Base-by-base conservation (phyloP, 495 filamentous ascomycete genomes). In the Xylaria cubensis region DNA sequence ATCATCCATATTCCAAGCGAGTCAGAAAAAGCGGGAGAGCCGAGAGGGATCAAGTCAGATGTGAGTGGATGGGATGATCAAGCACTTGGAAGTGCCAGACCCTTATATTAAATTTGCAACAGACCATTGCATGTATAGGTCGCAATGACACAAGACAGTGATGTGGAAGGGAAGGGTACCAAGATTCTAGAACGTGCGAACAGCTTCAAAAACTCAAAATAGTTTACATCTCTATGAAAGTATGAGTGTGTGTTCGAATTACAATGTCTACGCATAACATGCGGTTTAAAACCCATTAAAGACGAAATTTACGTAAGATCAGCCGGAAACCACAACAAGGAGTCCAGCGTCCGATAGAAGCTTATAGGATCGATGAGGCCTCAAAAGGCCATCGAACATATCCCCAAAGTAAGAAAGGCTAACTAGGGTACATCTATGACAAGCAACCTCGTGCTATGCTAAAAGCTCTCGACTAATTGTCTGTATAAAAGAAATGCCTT, bases 71-170 rank as follows among this genome's bases (percentile, higher is more conserved):
- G n/a, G 46, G 48, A 64, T 64, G 69, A 61, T 69, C 69, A 36
- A 85, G 79, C 19, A 72, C 75, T 24, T 13, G 73, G 53, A 68
- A 75, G 71, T 84, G 81, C 42, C 80, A 79, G 19, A 73, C 80
- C 19, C 17, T 53, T 13, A 67, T 56, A 42, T 55, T 21, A 32
- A 21, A 55, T 34, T 55, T 15, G 48, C 42, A 67, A 50, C 32
- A 26, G 10, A 44, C n/a, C 8, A 67, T 55, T 55, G 19, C 48
- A 56, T 44, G 53, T 36, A 69, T 46, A 29, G 53, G 13, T 24
- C 7, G 21, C 26, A 12, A 44, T n/a, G 61, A 42, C 61, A 44
- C 21, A 21, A 9, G 21, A n/a, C 9, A 36, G 46, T 15, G 58
- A 62, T 51, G 44, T 53, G 29, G 56, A 59, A 32, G 24, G 68